phyloP scores from a whole-genome alignment of 169 alveolate genomes.

The Eimeria sp. region DNA sequence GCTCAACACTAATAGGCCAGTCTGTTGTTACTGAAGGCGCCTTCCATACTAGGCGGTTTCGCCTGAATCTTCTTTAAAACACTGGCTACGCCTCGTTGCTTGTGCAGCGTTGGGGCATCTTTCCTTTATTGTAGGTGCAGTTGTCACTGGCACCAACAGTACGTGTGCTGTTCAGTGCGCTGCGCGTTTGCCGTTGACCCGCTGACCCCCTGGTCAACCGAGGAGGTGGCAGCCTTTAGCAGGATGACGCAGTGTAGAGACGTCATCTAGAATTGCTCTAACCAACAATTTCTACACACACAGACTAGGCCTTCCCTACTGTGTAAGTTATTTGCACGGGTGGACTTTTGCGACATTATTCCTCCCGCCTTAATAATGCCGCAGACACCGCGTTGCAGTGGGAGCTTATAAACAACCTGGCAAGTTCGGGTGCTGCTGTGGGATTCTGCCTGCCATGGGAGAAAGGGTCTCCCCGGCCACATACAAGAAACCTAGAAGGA shows the following conservation, averaged over 20 bases:
- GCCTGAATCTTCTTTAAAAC: background rate
- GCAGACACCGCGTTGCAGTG: background rate
- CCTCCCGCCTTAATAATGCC: too few species aligned
- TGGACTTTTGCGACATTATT: too few species aligned
- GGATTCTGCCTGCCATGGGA: background rate
- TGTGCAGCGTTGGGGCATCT: background rate
- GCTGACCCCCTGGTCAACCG: background rate
- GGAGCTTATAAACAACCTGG: background rate
- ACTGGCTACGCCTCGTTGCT: background rate
- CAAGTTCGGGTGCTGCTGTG: conserved; percentile 8
- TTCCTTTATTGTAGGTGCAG: background rate
- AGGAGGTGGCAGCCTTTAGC: background rate
- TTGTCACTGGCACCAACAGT: background rate
- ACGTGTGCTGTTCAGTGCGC: background rate
- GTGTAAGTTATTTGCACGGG: background rate
- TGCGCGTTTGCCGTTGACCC: background rate
- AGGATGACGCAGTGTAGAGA: background rate
- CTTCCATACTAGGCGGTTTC: background rate
- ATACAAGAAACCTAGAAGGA: background rate
- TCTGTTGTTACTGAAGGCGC: background rate
- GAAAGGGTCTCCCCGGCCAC: background rate
- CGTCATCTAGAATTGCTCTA: background rate
- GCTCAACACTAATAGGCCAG: background rate
- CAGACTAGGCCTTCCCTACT: background rate
- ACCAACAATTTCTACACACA: background rate